phyloP scores from a whole-genome alignment of 495 filamentous ascomycete genomes.

The Penicillium mononematosum region DNA sequence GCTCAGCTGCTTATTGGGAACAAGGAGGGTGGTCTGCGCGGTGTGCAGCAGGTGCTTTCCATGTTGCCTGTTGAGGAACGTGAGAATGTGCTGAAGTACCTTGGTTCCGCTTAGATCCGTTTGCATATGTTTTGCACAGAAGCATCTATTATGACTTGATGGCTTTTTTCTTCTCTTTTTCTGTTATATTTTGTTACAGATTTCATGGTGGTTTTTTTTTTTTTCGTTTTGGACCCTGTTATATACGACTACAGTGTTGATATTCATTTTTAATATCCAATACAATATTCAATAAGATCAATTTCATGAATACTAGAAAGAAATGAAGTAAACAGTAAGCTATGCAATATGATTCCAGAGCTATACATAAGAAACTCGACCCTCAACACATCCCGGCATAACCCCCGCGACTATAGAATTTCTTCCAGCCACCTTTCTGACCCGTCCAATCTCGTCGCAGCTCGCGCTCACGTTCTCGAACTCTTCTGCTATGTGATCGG shows the following conservation, averaged over 20 bases:
- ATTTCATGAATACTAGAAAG: not conserved
- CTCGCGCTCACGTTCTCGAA: slow-evolving; percentile 7
- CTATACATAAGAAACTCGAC: not conserved
- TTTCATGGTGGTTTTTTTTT: slow-evolving; percentile 12
- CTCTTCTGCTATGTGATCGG: slow-evolving; percentile 4
- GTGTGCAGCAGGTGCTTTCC: slow-evolving; percentile 77
- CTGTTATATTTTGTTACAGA: not conserved
- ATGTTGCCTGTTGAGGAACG: slow-evolving; percentile 86
- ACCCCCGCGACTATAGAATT: not conserved
- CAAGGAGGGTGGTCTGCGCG: slow-evolving; percentile 78
- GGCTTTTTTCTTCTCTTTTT: not conserved
- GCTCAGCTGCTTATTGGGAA: slow-evolving; percentile 71
- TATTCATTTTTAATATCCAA: not conserved
- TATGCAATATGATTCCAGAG: not conserved
- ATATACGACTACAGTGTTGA: slow-evolving; percentile 1
- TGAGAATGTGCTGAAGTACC: slow-evolving; percentile 77
- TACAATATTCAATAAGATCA: not conserved
- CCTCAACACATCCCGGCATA: not conserved
- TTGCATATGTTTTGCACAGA: slow-evolving; percentile 4
- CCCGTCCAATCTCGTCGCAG: slow-evolving; percentile 1
- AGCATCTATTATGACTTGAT: slow-evolving; percentile 12
- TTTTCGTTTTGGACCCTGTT: not conserved
- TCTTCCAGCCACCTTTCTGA: slow-evolving; percentile 9
- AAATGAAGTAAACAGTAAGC: not conserved
- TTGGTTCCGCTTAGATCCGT: slow-evolving; percentile 44